phyloP scores from a whole-genome alignment of 345 rosid genomes.

The Heritiera littoralis region DNA sequence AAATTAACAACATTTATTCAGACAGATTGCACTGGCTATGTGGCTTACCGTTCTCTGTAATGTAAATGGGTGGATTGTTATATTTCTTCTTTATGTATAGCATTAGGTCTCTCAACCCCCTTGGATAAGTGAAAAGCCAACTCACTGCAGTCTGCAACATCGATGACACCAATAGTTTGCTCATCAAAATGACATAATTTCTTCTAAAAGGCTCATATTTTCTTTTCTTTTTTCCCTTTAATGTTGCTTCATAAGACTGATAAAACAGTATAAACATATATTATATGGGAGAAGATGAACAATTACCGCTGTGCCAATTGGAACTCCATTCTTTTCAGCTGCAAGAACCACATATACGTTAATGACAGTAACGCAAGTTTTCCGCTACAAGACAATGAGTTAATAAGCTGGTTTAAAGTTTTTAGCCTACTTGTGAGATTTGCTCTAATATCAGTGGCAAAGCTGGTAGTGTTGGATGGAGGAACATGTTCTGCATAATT shows the following conservation, averaged over 20 bases:
- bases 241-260: not conserved
- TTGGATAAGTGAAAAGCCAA: slow-evolving; percentile 42
- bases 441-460: not conserved
- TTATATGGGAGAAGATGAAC: not conserved
- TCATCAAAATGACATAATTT: not conserved
- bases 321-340: slow-evolving; percentile 40
- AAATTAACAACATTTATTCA: not conserved
- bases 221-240: not conserved
- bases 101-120: slow-evolving; percentile 34
- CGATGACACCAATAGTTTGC: not conserved
- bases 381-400: not conserved
- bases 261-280: not conserved
- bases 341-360: not conserved
- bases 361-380: not conserved
- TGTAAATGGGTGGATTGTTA: slow-evolving; percentile 33
- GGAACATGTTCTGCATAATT: slow-evolving; percentile 28
- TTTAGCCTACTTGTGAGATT: slow-evolving; percentile 7
- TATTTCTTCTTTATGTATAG: slow-evolving; percentile 30
- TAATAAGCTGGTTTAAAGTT: not conserved
- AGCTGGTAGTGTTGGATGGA: not conserved
- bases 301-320: slow-evolving; percentile 40
- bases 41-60: slow-evolving; percentile 48
- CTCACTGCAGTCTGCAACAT: slow-evolving; percentile 31
- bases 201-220: not conserved
- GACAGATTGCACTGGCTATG: not conserved